A percentile compares a stretch with the other conserved stretches of the same genome.
phyloP scores from a whole-genome alignment of 768 basidiomycete species.

The Tephrocybe rancida region DNA sequence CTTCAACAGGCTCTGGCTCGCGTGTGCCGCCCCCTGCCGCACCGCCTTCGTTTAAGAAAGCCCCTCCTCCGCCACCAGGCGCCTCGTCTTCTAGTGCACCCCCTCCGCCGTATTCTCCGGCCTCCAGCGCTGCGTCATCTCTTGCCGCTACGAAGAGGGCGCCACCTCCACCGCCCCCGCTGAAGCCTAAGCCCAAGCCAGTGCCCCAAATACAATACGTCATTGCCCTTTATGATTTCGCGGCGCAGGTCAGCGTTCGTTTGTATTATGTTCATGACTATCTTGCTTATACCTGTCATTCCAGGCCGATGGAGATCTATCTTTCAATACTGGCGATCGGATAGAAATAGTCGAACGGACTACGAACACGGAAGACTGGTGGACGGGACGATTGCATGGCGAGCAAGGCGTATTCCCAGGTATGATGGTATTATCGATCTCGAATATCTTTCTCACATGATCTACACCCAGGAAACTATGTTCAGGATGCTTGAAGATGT shows the following conservation, averaged over 20 bases:
- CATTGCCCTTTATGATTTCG: slow-evolving; percentile 93
- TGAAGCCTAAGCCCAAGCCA: slow-evolving; percentile 86
- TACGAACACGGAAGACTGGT: slow-evolving; percentile 91
- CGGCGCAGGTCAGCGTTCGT: slow-evolving; percentile 66
- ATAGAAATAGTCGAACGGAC: slow-evolving; percentile 90
- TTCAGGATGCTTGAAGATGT: slow-evolving; percentile 44
- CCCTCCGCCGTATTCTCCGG: slow-evolving; percentile 50
- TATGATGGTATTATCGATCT: slow-evolving; percentile 26
- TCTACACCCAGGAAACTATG: slow-evolving; percentile 58
- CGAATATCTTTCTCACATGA: slow-evolving; percentile 8
- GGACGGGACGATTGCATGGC: slow-evolving; percentile 90
- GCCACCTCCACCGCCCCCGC: slow-evolving; percentile 90
- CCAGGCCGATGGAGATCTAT: slow-evolving; percentile 89
- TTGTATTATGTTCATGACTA: not conserved
- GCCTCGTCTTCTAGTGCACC: slow-evolving; percentile 30
- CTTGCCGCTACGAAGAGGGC: slow-evolving; percentile 64
- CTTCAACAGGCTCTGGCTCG: slow-evolving; percentile 37
- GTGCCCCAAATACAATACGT: slow-evolving; percentile 71
- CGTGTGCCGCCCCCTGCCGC: slow-evolving; percentile 44
- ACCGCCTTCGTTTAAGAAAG: slow-evolving; percentile 43
- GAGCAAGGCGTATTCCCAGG: slow-evolving; percentile 90
- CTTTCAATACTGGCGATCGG: slow-evolving; percentile 85
- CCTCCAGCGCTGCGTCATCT: slow-evolving; percentile 27
- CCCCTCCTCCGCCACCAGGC: slow-evolving; percentile 56
- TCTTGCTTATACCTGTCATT: slow-evolving; percentile 3